phyloP scores from a whole-genome alignment of 2,329 filamentous ascomycete species.

The Dactylella cylindrospora region DNA sequence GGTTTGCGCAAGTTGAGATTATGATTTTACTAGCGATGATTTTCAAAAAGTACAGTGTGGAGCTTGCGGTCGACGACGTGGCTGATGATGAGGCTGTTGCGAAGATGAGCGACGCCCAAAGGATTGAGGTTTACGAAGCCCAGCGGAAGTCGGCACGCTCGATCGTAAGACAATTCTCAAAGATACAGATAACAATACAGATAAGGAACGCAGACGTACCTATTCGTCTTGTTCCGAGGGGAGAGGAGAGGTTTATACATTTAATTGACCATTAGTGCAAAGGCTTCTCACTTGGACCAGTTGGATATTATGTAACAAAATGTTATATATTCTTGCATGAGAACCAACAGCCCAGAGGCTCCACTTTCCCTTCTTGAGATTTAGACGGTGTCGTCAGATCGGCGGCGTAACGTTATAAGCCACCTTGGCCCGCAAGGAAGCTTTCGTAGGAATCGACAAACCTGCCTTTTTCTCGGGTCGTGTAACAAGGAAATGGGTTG shows the following conservation, averaged over 20 bases:
- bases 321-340: too few species aligned
- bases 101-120: constrained; percentile 56
- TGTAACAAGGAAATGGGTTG: too few species aligned
- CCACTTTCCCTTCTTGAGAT: too few species aligned
- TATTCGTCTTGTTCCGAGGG: constrained; percentile 68
- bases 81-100: constrained; percentile 60
- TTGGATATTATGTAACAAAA: too few species aligned
- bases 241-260: constrained; percentile 66
- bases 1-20: constrained; percentile 64
- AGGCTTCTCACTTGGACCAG: too few species aligned
- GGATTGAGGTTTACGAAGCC: constrained; percentile 61
- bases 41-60: constrained; percentile 62
- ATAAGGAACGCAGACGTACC: constrained; percentile 66
- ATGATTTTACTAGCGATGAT: constrained; percentile 57
- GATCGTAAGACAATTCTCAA: constrained; percentile 60
- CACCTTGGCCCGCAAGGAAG: too few species aligned
- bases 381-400: too few species aligned
- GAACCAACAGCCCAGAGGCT: too few species aligned
- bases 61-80: constrained; percentile 68
- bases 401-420: constrained; percentile 30
- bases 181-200: constrained; percentile 69
- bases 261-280: constrained; percentile 47
- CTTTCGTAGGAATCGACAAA: too few species aligned
- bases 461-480: neutral
- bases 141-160: constrained; percentile 61